These are phyloP conservation scores for Irpex sp. DNA, from an alignment of 1,284 basidiomycete species.

Conservation along the genomic window DNA sequence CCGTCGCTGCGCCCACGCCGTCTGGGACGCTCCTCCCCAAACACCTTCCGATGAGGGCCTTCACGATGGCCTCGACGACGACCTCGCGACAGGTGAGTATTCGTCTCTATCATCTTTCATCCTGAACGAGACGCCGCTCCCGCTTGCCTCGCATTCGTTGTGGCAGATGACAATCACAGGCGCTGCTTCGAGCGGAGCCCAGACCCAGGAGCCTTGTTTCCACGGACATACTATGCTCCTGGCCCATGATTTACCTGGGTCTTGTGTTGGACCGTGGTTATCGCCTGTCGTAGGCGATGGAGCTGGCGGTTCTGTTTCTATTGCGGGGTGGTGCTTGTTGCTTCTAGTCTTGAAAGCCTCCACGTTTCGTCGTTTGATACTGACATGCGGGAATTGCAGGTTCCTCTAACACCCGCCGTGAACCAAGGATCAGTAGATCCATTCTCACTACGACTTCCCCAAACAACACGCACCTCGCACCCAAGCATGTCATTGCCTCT, in stretches of 20 bases:
- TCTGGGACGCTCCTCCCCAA: slow-evolving; percentile 48
- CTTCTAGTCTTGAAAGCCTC: background rate
- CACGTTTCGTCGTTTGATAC: background rate
- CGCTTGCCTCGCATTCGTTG: background rate
- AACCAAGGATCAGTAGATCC: slow-evolving; percentile 1
- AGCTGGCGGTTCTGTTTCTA: background rate
- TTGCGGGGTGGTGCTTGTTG: background rate
- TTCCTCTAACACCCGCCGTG: background rate
- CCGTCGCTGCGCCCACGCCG: slow-evolving; percentile 8
- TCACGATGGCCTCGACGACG: slow-evolving; percentile 56
- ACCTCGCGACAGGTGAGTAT: slow-evolving; percentile 15
- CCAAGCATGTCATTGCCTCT: background rate
- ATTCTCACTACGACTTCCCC: background rate
- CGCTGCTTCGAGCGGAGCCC: background rate
- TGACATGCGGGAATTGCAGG: background rate
- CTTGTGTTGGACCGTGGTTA: background rate
- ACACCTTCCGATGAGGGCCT: slow-evolving; percentile 62
- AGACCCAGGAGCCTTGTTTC: background rate
- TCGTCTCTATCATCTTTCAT: background rate
- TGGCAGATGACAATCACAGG: background rate
- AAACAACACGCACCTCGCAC: background rate
- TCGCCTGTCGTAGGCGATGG: no score
- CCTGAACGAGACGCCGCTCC: background rate
- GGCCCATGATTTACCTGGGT: background rate
- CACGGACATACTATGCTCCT: background rate